Base-by-base conservation (phyloP, 1,139 yeast species). In the Kodamaea alishanica region DNA sequence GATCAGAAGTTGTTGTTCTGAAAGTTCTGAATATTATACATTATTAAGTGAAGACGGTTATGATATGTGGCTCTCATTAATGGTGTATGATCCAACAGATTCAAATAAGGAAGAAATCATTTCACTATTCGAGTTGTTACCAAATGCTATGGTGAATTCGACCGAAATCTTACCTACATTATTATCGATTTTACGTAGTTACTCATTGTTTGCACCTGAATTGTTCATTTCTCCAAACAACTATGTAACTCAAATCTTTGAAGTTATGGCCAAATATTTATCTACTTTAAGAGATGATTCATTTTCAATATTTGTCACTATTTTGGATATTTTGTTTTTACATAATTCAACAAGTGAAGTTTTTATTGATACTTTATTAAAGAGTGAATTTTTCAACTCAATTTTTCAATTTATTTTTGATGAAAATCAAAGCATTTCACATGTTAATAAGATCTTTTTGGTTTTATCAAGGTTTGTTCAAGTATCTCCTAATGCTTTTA, bases 41-140 rank as follows among this genome's bases (percentile, higher is more conserved):
- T 67, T 86, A 37, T 60, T 92, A 8, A 71, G 84, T 24, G 97
- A 92, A 54, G 98, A 92, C 60, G 97, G 95, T 0, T 79, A 79
- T 52, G 95, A 87, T 38, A 65, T 92, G 37, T 90, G 97, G 97
- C 67, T 77, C 29, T 73, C 84, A 0, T 56, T 88, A 4, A 60
- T 90, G 37, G 85, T 81, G 44, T 81, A 82, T 38, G 58, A 63
- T 35, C 80, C 80, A 23, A 49, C 50, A 12, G 47, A 50, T 1
- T 55, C 50, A 28, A 55, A 50, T 15, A 49, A 51, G 20, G 51
- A 55, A 5, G 62, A 66, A 27, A 64, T 87, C 25, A 52, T 74
- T 5, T 63, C 65, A 22, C 50, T 70, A 24, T 69, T 81, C 41
- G 73, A 71, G 3, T 55, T 77, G 41, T 55, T 80, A 15, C 60